Conservation (phyloP, 768 basidiomycete species). For the Russula griseocarnosa region DNA sequence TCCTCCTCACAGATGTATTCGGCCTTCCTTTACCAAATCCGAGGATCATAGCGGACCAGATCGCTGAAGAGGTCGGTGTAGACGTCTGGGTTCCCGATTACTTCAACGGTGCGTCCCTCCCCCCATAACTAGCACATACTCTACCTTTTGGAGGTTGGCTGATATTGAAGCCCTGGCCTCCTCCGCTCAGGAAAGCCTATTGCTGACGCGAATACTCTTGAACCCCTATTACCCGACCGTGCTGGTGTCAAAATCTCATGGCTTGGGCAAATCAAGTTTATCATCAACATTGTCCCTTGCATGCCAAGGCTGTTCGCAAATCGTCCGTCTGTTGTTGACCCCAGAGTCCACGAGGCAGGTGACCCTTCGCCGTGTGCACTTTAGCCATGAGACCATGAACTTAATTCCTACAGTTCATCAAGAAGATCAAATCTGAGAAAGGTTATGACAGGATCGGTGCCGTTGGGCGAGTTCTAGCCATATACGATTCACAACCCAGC, state of each 20-base stretch:
- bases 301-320: constrained; percentile 27
- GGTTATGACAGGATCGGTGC: constrained; percentile 42
- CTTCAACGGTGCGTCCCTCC: constrained; percentile 44
- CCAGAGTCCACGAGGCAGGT: constrained; percentile 32
- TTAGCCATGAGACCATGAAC: not conserved
- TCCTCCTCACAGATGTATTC: constrained; percentile 56
- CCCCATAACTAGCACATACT: no score
- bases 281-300: constrained; percentile 29
- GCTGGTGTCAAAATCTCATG: constrained; percentile 31
- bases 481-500: not conserved
- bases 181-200: constrained; percentile 33
- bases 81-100: constrained; percentile 67
- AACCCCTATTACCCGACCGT: constrained; percentile 34
- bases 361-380: not conserved
- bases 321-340: constrained; percentile 34
- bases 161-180: not conserved
- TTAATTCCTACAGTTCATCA: constrained; percentile 35
- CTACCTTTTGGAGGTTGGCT: not conserved
- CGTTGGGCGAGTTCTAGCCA: constrained; percentile 37
- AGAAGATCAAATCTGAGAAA: constrained; percentile 38
- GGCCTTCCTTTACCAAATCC: constrained; percentile 50
- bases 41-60: constrained; percentile 54
- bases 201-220: constrained; percentile 31
- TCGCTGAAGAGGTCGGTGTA: constrained; percentile 47
- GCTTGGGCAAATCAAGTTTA: constrained; percentile 11